Percentiles rank a stretch among this genome's conserved stretches.
These are phyloP conservation scores for Sclerotinia subarctica DNA, from an alignment of 2,329 filamentous ascomycete genomes.

Conservation along the genomic window DNA sequence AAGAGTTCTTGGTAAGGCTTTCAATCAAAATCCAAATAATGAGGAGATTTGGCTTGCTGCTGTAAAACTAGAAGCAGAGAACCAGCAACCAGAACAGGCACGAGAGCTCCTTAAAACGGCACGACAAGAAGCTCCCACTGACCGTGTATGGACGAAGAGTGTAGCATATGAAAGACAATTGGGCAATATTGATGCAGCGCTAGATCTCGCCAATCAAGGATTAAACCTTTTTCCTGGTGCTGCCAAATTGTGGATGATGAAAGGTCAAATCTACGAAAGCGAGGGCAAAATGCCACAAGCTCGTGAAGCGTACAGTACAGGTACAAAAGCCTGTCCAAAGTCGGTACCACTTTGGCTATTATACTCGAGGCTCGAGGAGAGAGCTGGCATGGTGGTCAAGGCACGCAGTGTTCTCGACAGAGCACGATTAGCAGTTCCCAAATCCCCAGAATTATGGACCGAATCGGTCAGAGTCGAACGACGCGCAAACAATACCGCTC, in stretches of 20 bases:
- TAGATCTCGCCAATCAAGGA: conserved; percentile 84
- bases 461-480: conserved; percentile 93
- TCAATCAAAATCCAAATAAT: conserved; percentile 93
- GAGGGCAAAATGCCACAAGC: conserved; percentile 77
- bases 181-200: conserved; percentile 72
- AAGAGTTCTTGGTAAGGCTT: conserved; percentile 80
- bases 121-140: conserved; percentile 84
- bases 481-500: conserved; percentile 74
- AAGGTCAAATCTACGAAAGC: conserved; percentile 93
- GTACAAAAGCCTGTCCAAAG: conserved; percentile 80
- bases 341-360: conserved; percentile 89
- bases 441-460: conserved; percentile 80
- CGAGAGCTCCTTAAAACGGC: conserved; percentile 78
- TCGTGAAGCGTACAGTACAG: conserved; percentile 82
- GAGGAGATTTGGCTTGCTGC: conserved; percentile 97
- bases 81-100: conserved; percentile 76
- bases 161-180: conserved; percentile 88
- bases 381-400: conserved; percentile 78
- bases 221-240: conserved; percentile 81
- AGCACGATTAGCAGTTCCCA: conserved; percentile 82
- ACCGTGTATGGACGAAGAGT: conserved; percentile 96
- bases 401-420: conserved; percentile 91
- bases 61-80: conserved; percentile 93
- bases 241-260: conserved; percentile 96
- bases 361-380: conserved; percentile 83